Evolutionary conservation across 441 rosid species (phyloP), one percentile per base, ranked within the genome.

Genomic region (Erodium moschatum): DNA sequence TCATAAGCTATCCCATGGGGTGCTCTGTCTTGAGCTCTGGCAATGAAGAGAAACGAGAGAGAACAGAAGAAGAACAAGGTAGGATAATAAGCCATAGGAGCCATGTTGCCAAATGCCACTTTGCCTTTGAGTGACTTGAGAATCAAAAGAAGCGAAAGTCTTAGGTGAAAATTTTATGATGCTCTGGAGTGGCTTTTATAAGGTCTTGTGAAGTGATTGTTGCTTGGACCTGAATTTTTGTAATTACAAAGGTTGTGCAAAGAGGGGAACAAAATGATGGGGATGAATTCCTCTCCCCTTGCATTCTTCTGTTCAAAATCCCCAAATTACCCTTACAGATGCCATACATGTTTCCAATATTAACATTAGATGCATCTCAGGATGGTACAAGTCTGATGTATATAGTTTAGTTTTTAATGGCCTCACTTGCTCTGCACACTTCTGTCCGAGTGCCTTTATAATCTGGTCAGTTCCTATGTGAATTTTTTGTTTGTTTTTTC

Each of bases 1-100:
- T 88, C 95, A 50, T 85, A 67, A 65, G 74, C 84, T 0, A 95
- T 80, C 2, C 99, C 99, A 69, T 94, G 99, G 65, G 97, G 97
- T 69, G 97, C 96, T 79, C 99, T 82, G 6, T 75, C 94, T 74
- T 91, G 88, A 21, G 88, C 91, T 67, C 42, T 68, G 29, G 82
- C 78, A 0, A 77, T 44, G 67, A 72, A 74, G 31, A 82, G 33
- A 38, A 81, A 52, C 40, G 81, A 27, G 4, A 68, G 16, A 75
- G 71, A 60, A 65, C 80, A 76, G 67, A 80, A 69, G 33, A 60
- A 33, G 33, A 60, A 33, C 60, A 75, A 13, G 56, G n/a, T 48
- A 13, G 56, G 72, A 69, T 76, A 75, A 60, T 27, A 60, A 65
- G 82, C 64, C 31, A 11, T 60, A 27, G n/a, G 52, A 70, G 73